Percentiles rank a stretch among this genome's conserved stretches.
phyloP scores from a whole-genome alignment of 2,329 filamentous ascomycete genomes.

The Sarocladium strictum region DNA sequence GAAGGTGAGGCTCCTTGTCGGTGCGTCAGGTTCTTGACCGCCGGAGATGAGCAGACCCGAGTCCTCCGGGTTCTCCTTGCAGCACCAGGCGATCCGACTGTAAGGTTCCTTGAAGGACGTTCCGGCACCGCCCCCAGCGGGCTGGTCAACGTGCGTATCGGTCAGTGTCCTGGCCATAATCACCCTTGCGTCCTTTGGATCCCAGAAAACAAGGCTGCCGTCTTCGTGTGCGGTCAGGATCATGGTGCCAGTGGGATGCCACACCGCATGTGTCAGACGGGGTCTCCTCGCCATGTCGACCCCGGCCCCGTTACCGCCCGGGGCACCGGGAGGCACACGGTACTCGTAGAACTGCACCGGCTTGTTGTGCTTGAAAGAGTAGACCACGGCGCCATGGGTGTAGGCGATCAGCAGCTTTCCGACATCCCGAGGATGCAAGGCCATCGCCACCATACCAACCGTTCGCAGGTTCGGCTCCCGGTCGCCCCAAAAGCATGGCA shows the following conservation, averaged over 20 bases:
- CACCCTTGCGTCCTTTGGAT: conserved; percentile 79
- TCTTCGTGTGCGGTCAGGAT: conserved; percentile 84
- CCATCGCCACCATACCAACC: conserved; percentile 64
- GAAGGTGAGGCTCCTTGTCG: conserved; percentile 75
- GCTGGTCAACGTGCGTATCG: conserved; percentile 66
- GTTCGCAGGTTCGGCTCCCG: conserved; percentile 60
- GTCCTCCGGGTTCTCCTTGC: conserved; percentile 88
- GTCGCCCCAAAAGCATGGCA: conserved; percentile 83
- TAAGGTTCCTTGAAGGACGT: conserved; percentile 61
- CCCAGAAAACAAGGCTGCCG: conserved; percentile 89
- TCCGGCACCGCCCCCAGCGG: conserved; percentile 43
- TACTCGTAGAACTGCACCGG: conserved; percentile 78
- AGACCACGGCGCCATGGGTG: conserved; percentile 77
- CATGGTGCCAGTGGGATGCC: conserved; percentile 94
- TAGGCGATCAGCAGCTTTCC: conserved; percentile 91
- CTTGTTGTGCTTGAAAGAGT: conserved; percentile 89
- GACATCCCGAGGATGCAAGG: conserved; percentile 86
- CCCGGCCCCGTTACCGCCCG: conserved; percentile 67
- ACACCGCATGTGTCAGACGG: conserved; percentile 73
- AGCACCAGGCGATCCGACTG: conserved; percentile 82
- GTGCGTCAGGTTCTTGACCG: conserved; percentile 61
- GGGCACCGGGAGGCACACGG: conserved; percentile 71
- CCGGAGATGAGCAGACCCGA: conserved; percentile 84
- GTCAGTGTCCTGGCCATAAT: conserved; percentile 78
- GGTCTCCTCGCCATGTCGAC: conserved; percentile 62